phyloP scores from a whole-genome alignment of 2,329 filamentous ascomycete species.

The Talaromyces funiculosus region DNA sequence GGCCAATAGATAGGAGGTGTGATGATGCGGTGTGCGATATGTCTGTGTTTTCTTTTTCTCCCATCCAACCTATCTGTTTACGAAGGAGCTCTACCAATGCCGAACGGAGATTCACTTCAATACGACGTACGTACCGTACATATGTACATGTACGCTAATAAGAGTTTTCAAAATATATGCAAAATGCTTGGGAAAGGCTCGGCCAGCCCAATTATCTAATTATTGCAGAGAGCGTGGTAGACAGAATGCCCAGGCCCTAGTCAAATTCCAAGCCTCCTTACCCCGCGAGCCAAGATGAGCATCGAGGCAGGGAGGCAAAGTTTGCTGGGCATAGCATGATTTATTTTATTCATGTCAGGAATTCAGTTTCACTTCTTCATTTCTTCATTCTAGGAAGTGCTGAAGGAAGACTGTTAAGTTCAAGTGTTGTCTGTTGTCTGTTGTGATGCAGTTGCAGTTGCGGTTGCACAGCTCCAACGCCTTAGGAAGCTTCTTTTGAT shows the following conservation, averaged over 20 bases:
- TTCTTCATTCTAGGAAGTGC: neutral
- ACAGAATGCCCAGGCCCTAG: constrained; percentile 6
- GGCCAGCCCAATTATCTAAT: neutral
- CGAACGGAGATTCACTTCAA: neutral
- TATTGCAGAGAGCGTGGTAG: neutral
- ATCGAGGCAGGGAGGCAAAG: neutral
- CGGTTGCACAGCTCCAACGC: neutral
- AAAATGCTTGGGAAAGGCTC: neutral
- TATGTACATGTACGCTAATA: neutral
- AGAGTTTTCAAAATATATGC: neutral
- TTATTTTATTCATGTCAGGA: neutral
- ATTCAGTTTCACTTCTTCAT: too few relatives aligned
- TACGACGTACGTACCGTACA: neutral
- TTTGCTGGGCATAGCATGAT: neutral
- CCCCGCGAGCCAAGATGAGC: constrained; percentile 9
- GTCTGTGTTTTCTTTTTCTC: neutral
- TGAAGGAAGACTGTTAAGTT: neutral
- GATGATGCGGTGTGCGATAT: neutral
- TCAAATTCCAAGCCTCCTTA: constrained; percentile 6
- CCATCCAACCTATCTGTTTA: neutral
- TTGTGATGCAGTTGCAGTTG: neutral
- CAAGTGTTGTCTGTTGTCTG: neutral
- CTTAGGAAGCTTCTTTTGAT: neutral
- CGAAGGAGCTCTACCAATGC: too few relatives aligned
- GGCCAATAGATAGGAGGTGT: neutral